Conservation (phyloP, 495 filamentous ascomycete genomes). For the Friedmanniomyces endolithicus region DNA sequence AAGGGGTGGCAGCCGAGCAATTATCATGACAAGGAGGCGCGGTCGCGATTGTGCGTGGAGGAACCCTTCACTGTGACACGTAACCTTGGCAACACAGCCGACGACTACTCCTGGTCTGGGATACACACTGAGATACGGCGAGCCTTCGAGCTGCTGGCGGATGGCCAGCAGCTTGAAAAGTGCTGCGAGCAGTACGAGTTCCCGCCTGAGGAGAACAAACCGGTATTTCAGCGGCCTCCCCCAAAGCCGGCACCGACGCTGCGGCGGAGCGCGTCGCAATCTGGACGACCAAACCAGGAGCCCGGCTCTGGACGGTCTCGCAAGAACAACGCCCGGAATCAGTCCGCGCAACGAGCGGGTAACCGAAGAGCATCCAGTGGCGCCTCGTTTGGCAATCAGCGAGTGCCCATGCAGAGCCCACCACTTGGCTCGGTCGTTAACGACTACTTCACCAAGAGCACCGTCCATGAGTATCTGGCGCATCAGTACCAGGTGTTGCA, state of each 20-base stretch:
- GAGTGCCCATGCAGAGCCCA: conserved; percentile 23
- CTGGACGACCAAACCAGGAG: conserved; percentile 23
- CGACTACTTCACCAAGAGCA: conserved; percentile 27
- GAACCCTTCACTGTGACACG: conserved; percentile 88
- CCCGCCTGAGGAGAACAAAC: conserved; percentile 64
- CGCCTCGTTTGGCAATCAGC: conserved; percentile 26
- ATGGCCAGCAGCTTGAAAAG: conserved; percentile 55
- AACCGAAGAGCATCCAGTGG: conserved; percentile 29
- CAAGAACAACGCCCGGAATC: conserved; percentile 17
- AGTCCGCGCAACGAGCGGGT: conserved; percentile 31
- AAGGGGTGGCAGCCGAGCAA: conserved; percentile 67
- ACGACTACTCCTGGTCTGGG: conserved; percentile 82
- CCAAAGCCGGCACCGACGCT: conserved; percentile 49
- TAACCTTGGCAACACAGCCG: conserved; percentile 94
- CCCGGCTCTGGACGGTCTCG: conserved; percentile 30
- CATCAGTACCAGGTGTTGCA: conserved; percentile 54
- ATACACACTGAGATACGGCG: conserved; percentile 79
- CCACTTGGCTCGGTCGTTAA: conserved; percentile 12
- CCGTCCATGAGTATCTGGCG: conserved; percentile 45
- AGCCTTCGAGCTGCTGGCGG: conserved; percentile 67
- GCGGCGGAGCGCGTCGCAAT: conserved; percentile 39
- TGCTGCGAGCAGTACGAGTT: conserved; percentile 78
- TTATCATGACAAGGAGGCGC: conserved; percentile 42
- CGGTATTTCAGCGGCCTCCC: conserved; percentile 58
- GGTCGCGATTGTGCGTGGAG: conserved; percentile 79